Base-by-base conservation (phyloP, 2,329 filamentous ascomycete genomes). In the Fusarium gaditjirri region DNA sequence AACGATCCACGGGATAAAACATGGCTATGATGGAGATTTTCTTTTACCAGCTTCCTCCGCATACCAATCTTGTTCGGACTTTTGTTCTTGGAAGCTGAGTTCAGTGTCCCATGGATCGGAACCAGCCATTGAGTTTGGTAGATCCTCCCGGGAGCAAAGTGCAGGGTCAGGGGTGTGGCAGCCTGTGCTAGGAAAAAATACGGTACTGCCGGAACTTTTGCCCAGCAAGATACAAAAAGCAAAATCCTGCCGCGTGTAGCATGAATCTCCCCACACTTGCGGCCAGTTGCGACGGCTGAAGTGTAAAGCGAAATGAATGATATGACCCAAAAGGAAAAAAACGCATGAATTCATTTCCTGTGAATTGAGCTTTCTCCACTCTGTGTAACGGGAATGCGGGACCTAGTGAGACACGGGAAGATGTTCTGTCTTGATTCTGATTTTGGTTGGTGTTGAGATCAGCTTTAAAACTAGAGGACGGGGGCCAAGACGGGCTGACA, bases 11-110 rank as follows among this genome's bases (percentile, higher is more conserved):
- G 14, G 10, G 23, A 10, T 13, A 13, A 29, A n/a, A 9, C 8
- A 5, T 21, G n/a, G 10, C 12, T 5, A 16, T 8, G 6, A 6
- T 38, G 8, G 2, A 17, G 11, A 19, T 9, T 12, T 8, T 17
- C 5, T n/a, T n/a, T 9, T 2, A n/a, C 8, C 9, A 4, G 10
- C 9, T 1, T 3, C 3, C 23, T 17, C 35, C 8, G 3, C 35
- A 9, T 9, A 5, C 3, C 13, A 6, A 17, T 2, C 3, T 21
- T 17, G 8, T 6, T 25, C 27, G 19, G 17, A 14, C 4, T 6
- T 7, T 6, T 38, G n/a, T 16, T 4, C 2, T n/a, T 3, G 3
- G 11, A 27, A 25, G 17, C 19, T 52, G 33, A 38, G 23, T 13
- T 21, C 17, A 27, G 8, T 36, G 25, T 21, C 47, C n/a, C n/a